A percentile compares a stretch with the other conserved stretches of the same genome.
These are phyloP conservation scores for Blastobotrys mokoenaii DNA, from an alignment of 805 yeast species.

Conservation along the genomic window DNA sequence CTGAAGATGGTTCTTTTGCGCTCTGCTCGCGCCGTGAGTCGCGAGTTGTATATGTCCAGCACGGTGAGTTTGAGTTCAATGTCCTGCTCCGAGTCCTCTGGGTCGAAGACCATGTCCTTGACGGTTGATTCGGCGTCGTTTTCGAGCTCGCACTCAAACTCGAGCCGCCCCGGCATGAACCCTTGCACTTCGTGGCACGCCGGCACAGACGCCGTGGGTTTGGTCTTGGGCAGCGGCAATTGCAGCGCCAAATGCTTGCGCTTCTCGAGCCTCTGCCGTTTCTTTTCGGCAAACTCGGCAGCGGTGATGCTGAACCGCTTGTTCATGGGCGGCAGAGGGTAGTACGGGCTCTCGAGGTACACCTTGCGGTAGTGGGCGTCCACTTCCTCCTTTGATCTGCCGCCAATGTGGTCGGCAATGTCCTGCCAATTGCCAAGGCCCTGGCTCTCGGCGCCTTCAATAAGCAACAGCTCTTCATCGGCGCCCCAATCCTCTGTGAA, in stretches of 20 bases:
- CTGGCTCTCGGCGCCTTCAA: constrained; percentile 84
- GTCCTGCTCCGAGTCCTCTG: constrained; percentile 83
- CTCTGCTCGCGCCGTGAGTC: constrained; percentile 88
- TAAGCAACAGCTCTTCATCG: constrained; percentile 82
- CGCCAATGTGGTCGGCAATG: constrained; percentile 92
- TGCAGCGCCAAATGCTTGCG: constrained; percentile 64
- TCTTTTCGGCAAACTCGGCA: constrained; percentile 54
- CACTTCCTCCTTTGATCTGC: constrained; percentile 85
- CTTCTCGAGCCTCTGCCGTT: constrained; percentile 65
- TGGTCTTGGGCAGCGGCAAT: constrained; percentile 73
- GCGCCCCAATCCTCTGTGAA: constrained; percentile 95
- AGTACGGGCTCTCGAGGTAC: constrained; percentile 59
- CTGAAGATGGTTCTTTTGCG: constrained; percentile 73
- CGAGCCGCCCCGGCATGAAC: constrained; percentile 97
- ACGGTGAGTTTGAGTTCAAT: constrained; percentile 83
- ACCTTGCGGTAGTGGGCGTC: constrained; percentile 68
- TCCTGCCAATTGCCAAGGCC: constrained; percentile 99
- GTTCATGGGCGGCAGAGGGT: constrained; percentile 85
- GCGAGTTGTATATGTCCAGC: constrained; percentile 79
- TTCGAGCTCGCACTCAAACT: constrained; percentile 92
- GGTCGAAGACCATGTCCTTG: constrained; percentile 92
- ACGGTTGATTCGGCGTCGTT: constrained; percentile 93
- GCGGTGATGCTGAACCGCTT: constrained; percentile 62
- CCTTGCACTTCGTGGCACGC: constrained; percentile 96
- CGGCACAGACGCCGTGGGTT: constrained; percentile 88